These are phyloP conservation scores for Ceratocystis eucalypticola DNA, from an alignment of 2,329 filamentous ascomycete genomes.

Conservation along the genomic window DNA sequence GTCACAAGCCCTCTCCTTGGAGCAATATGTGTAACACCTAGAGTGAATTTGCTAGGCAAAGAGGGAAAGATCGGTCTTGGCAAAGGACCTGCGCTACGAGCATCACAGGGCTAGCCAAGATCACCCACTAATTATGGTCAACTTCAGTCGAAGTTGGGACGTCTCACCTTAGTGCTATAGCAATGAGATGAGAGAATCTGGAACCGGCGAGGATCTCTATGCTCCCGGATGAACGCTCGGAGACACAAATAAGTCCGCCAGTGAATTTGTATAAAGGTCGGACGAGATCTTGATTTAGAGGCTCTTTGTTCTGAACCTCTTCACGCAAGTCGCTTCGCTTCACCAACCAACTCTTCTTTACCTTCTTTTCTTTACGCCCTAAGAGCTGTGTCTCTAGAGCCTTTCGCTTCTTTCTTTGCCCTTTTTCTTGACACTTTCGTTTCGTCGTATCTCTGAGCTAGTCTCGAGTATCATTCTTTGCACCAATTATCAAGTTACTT, in stretches of 20 bases:
- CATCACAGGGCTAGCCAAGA: not conserved
- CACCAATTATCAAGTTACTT: not conserved
- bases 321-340: not conserved
- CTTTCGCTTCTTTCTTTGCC: not conserved
- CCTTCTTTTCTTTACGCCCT: not conserved
- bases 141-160: not conserved
- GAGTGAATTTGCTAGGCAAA: not conserved
- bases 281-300: not conserved
- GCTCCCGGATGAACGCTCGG: too few relatives aligned
- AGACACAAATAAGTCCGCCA: too few relatives aligned
- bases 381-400: constrained; percentile 6
- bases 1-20: not conserved
- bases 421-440: not conserved
- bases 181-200: not conserved
- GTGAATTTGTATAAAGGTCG: not conserved
- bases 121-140: not conserved
- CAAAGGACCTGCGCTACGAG: not conserved
- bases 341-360: not conserved
- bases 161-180: not conserved
- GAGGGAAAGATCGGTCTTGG: not conserved
- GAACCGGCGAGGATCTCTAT: not conserved
- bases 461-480: constrained; percentile 2
- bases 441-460: not conserved
- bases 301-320: not conserved
- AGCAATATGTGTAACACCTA: not conserved